Conservation (phyloP, 208 protist species). For the Tritrichomonas musculus region DNA sequence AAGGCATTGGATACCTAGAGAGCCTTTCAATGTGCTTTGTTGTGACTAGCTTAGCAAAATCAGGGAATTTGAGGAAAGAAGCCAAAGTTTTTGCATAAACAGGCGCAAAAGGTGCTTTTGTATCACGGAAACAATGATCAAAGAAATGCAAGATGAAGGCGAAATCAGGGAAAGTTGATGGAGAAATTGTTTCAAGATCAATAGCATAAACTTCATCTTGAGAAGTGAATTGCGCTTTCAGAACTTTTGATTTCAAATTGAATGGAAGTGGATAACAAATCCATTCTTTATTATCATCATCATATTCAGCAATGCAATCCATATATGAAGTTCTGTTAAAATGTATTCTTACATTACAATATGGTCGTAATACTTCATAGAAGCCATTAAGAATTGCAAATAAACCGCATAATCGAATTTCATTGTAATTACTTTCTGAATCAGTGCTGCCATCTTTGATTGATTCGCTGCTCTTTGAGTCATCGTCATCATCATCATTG, state of each 20-base stretch:
- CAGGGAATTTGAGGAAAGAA: background rate
- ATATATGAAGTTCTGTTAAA: background rate
- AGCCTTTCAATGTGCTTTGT: background rate
- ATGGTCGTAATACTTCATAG: background rate
- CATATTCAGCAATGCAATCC: background rate
- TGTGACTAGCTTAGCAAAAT: background rate
- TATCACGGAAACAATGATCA: background rate
- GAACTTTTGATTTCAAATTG: background rate
- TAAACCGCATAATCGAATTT: background rate
- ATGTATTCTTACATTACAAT: background rate
- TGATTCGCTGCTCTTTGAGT: too few relatives aligned
- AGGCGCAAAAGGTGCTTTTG: background rate
- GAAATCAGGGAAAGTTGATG: background rate
- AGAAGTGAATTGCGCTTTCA: background rate
- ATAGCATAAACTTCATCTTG: background rate
- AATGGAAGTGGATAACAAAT: background rate
- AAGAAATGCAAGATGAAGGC: background rate
- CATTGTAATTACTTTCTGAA: too few relatives aligned
- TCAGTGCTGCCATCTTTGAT: too few relatives aligned
- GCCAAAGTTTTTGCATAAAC: background rate
- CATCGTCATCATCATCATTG: too few relatives aligned
- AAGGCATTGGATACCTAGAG: background rate
- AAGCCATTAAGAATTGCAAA: background rate
- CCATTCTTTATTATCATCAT: background rate
- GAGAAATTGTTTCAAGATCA: too few relatives aligned